Evolutionary conservation across 139 green algal species (phyloP), one percentile per base, ranked within the genome.

Genomic region (Haematococcus lacustris): DNA sequence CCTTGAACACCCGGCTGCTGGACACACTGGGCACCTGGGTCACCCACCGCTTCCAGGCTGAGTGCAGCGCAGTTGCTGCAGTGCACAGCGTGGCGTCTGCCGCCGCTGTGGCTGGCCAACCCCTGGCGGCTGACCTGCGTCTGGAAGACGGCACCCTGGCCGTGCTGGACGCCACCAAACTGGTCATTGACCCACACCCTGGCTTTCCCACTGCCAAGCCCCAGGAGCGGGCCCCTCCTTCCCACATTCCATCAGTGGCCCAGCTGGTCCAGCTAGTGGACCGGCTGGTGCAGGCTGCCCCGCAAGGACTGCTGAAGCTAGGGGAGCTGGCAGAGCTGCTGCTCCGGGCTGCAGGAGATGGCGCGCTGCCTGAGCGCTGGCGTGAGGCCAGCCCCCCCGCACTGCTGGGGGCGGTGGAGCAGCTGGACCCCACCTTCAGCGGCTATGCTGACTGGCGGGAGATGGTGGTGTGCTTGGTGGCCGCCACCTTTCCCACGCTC

Each of bases 51-150:
- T 92, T 87, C 82, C 64, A 78, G 17, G 78, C 64, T 1, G 87
- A 92, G 79, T 94, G 89, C 78, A 79, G 77, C n/a, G 84, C 89
- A 26, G 87, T 91, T 35, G 71, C 75, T 13, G 86, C 87, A 28
- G 59, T 92, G 70, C 82, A 88, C 50, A 71, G 73, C 21, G 68
- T 86, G 17, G 40, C 81, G n/a, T 80, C 76, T 40, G 38, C 68
- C 3, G 87, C 87, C 1, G 89, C 81, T 1, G 63, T 74, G 23
- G 71, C 68, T 1, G 87, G 81, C 3, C 51, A 78, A 61, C 80
- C 76, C 35, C 78, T 94, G 50, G 75, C 76, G 3, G 41, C 82
- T 71, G 84, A 88, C 51, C 71, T 94, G 68, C 60, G 74, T 35
- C 70, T 85, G 40, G 64, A 85, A 71, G 80, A 85, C 59, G 68